Percentiles rank a stretch among this genome's conserved stretches.
These are phyloP conservation scores for Tremellales sp. DNA, from an alignment of 1,284 basidiomycete genomes.

Conservation along the genomic window DNA sequence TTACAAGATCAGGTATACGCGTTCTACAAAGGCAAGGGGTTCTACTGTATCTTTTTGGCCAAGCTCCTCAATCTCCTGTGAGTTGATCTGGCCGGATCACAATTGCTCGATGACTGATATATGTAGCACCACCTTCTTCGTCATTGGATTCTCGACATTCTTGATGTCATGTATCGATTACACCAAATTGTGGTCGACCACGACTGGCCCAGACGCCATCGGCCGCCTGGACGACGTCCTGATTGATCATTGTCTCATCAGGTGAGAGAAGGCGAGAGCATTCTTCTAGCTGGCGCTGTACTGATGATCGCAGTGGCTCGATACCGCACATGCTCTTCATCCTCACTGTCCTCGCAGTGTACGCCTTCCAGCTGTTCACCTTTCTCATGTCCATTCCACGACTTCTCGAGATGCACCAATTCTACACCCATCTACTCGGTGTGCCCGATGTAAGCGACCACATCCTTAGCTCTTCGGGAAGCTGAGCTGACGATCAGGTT, in stretches of 20 bases:
- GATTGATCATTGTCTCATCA: slow-evolving; percentile 71
- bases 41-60: slow-evolving; percentile 86
- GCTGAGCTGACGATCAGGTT: slow-evolving; percentile 69
- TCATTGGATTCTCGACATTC: slow-evolving; percentile 95
- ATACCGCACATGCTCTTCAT: slow-evolving; percentile 61
- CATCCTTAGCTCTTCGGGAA: background rate
- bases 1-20: slow-evolving; percentile 56
- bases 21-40: slow-evolving; percentile 94
- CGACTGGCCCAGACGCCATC: slow-evolving; percentile 37
- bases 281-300: slow-evolving; percentile 15
- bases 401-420: slow-evolving; percentile 87
- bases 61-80: slow-evolving; percentile 86
- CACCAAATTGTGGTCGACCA: slow-evolving; percentile 56
- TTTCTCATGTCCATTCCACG: slow-evolving; percentile 59
- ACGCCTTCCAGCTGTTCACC: slow-evolving; percentile 56
- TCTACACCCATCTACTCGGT: slow-evolving; percentile 60
- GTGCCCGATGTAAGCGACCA: slow-evolving; percentile 54
- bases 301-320: slow-evolving; percentile 28
- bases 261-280: too few relatives aligned
- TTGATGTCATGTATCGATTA: slow-evolving; percentile 94
- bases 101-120: slow-evolving; percentile 13
- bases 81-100: slow-evolving; percentile 47
- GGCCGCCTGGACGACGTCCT: slow-evolving; percentile 69
- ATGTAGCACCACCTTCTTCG: slow-evolving; percentile 97
- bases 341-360: slow-evolving; percentile 73